Base-by-base conservation (phyloP, 805 yeast genomes). In the Kockiozyma suomiensis region DNA sequence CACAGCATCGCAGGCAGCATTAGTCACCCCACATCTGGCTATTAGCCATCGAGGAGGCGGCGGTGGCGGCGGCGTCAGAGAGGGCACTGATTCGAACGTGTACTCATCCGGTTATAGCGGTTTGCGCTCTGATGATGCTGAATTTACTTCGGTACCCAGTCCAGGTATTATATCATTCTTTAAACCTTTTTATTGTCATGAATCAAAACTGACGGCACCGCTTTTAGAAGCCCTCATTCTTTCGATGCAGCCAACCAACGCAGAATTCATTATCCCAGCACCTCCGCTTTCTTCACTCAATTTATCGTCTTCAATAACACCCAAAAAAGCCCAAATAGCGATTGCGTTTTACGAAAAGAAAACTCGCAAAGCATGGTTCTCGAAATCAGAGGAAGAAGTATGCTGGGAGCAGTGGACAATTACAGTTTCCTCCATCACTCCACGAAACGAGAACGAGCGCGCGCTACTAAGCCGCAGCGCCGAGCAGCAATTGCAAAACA, bases 371-470 rank as follows among this genome's bases (percentile, higher is more conserved):
- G 78, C 85, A 40, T 84, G 87, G 86, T 84, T 82, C 72, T 83
- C 82, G 41, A 78, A 70, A 65, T 58, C 65, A 6, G 75, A 74
- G 33, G 83, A 80, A 46, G 82, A 80, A 32, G 67, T 75, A 25
- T 75, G 82, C 65, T 88, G 94, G 91, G 96, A 88, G 69, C 76
- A 79, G 23, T 88, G 96, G 96, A 71, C 76, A 3, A 71, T 88
- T 47, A 79, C 78, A 37, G 74, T 86, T 8, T 77, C 76, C 30
- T 74, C 84, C 6, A 70, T 81, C 30, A 35, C 41, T 13, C 77
- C 61, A 7, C 58, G 58, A 23, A 55, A 54, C 67, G 70, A 61
- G 59, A 17, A n/a, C 21, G 66, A 62, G 19, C 43, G 58, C 15
- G 42, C 23, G 12, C 37, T 49, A 19, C 35, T 61, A 12, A 32